Base-by-base conservation (phyloP, 768 basidiomycete genomes). In the Megacollybia marginata region DNA sequence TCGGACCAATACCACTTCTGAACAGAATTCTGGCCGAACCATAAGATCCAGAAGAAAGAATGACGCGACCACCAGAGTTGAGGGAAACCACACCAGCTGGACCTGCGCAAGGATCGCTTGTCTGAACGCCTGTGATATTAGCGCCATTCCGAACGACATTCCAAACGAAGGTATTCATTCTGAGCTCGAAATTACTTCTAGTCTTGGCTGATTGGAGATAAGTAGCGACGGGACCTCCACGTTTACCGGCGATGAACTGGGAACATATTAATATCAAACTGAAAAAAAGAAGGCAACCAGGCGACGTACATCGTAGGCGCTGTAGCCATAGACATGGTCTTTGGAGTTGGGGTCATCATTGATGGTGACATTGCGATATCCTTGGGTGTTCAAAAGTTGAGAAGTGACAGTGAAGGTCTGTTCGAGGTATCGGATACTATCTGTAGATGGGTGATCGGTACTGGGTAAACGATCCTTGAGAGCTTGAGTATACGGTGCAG, bases 291-390 rank as follows among this genome's bases (percentile, higher is more conserved):
- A 20, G 16, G 47, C 33, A 9, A 42, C 2, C 34, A 33, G 11
- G 18, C 6, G 20, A 18, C 23, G 34, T 55, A 73, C 73, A 43
- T 67, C 62, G 54, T 63, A 74, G 2, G 68, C 62, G 53, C 70
- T 72, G 59, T 78, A 80, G n/a, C 82, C 82, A 55, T 70, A 80
- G 11, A 72, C 74, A 54, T 79, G 77, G 50, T 83, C 79, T 61
- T 82, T 83, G 34, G 55, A 69, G 59, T 82, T 68, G 11, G 78
- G 75, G 52, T 71, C 69, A 56, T 68, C 66, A 59, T 83, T 83
- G 62, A 82, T 79, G 0, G 76, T 81, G 28, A 73, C 64, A 47
- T 75, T 69, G 19, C 57, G 56, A 62, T 78, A 83, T 15, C 79
- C 79, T 59, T 76, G 75, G 33, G 58, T 53, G 6, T 63, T 63